These are phyloP conservation scores for Dendrobium officinale DNA, from an alignment of 106 monocot genomes.

Conservation along the genomic window DNA sequence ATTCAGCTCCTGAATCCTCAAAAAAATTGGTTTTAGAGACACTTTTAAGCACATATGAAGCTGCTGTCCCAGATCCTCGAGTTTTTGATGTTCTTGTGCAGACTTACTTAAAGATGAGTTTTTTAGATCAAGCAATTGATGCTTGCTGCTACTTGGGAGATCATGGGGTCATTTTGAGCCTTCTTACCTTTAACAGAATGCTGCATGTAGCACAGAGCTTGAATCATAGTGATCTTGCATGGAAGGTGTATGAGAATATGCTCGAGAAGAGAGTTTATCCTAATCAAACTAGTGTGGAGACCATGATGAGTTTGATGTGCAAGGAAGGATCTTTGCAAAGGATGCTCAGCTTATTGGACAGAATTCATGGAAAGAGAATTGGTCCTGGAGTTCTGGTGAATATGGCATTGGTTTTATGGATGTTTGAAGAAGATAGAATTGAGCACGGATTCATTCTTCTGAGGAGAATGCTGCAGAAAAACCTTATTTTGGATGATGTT, in stretches of 20 bases:
- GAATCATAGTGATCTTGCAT: constrained; percentile 25
- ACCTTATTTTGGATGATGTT: constrained; percentile 47
- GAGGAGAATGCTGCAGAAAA: constrained; percentile 72
- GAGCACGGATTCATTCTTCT: constrained; percentile 54
- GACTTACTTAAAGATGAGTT: constrained; percentile 37
- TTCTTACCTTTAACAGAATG: constrained; percentile 50
- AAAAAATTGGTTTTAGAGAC: constrained; percentile 17
- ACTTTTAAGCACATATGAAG: constrained; percentile 33
- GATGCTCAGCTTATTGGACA: constrained; percentile 23
- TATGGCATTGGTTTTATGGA: constrained; percentile 30
- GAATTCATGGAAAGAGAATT: constrained; percentile 49
- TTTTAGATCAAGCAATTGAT: constrained; percentile 38
- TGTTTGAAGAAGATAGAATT: constrained; percentile 42
- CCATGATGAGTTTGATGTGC: constrained; percentile 55
- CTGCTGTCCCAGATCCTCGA: constrained; percentile 25
- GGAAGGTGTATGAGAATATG: constrained; percentile 80
- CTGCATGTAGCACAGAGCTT: constrained; percentile 39
- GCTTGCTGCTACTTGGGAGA: constrained; percentile 38
- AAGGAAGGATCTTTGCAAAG: constrained; percentile 51
- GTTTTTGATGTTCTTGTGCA: constrained; percentile 68
- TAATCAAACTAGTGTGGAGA: constrained; percentile 42
- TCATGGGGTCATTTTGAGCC: constrained; percentile 26
- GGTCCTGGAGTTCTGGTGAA: constrained; percentile 37
- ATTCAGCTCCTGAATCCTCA: constrained; percentile 2
- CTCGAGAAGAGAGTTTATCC: constrained; percentile 51